Conservation (phyloP, 1,284 basidiomycete species). For the Vanrija humicola region DNA sequence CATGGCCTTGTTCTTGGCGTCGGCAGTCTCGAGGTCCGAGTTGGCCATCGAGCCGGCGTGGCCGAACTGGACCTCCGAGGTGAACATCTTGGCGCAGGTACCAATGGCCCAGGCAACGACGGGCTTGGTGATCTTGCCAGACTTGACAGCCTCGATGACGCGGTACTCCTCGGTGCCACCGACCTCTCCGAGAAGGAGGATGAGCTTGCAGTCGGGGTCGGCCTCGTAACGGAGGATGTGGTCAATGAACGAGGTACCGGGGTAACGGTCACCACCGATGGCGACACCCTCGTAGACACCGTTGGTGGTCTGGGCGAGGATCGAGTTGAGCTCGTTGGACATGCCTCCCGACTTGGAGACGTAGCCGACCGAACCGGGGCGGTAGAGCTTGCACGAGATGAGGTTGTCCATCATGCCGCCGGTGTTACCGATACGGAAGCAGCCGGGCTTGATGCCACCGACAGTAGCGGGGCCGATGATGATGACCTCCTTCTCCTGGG, state of each 20-base stretch:
- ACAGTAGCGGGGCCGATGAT: conserved; percentile 99
- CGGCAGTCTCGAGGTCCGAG: conserved; percentile 93
- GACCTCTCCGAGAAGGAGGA: conserved; percentile 96
- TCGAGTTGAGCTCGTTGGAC: conserved; percentile 99
- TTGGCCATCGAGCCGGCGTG: conserved; percentile 99
- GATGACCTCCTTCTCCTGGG: conserved; percentile 78
- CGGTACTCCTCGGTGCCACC: conserved; percentile 99
- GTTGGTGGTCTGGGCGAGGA: conserved; percentile 93
- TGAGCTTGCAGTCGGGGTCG: conserved; percentile 97
- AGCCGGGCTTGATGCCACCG: conserved; percentile 99
- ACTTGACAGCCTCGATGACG: conserved; percentile 96
- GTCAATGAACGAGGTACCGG: conserved; percentile 98
- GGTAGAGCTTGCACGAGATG: conserved; percentile 97
- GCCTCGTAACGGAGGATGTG: conserved; percentile 96
- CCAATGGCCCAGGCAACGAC: conserved; percentile 99
- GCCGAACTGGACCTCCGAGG: conserved; percentile 98
- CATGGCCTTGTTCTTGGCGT: conserved; percentile 97
- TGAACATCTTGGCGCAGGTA: conserved; percentile 99
- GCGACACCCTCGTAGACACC: conserved; percentile 99
- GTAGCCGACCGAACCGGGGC: conserved; percentile 93
- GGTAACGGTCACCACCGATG: conserved; percentile 99
- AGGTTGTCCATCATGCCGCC: conserved; percentile 99
- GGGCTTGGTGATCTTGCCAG: conserved; percentile 91
- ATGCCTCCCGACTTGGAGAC: conserved; percentile 99
- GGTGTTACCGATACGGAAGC: conserved; percentile 99